Percentiles rank a stretch among this genome's conserved stretches.
phyloP scores from a whole-genome alignment of 805 yeast species.

The Starmerella sp. region DNA sequence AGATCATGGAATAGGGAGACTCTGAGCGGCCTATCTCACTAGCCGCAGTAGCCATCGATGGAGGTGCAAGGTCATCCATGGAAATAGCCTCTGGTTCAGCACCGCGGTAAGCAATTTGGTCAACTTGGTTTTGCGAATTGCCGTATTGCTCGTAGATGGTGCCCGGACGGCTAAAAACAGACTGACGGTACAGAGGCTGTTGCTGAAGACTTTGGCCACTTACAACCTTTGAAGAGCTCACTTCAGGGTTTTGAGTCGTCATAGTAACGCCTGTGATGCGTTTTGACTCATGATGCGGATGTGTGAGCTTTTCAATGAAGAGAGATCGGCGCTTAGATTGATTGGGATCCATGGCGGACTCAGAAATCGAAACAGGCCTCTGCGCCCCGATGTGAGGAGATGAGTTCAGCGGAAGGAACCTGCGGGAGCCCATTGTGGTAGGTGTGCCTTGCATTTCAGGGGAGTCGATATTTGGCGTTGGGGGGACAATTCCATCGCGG shows the following conservation, averaged over 20 bases:
- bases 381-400: conserved; percentile 10
- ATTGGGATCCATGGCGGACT: not conserved
- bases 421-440: not conserved
- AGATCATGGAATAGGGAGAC: conserved; percentile 7
- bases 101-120: conserved; percentile 25
- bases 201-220: conserved; percentile 28
- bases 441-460: conserved; percentile 2
- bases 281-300: conserved; percentile 7
- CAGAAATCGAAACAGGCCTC: not conserved
- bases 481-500: conserved; percentile 36
- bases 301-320: conserved; percentile 19
- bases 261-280: conserved; percentile 24
- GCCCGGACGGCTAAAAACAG: conserved; percentile 13
- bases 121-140: conserved; percentile 12
- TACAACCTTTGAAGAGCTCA: conserved; percentile 26
- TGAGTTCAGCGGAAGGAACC: not conserved
- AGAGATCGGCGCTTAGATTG: conserved; percentile 17
- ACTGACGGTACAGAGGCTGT: conserved; percentile 23
- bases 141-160: conserved; percentile 7
- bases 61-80: conserved; percentile 14
- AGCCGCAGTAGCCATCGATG: conserved; percentile 6
- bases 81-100: conserved; percentile 17
- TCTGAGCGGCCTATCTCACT: conserved; percentile 3
- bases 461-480: conserved; percentile 12
- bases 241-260: conserved; percentile 27